Evolutionary conservation across 2,329 filamentous ascomycete species (phyloP).

Genomic region (Neophaeococcomyces aloes): DNA sequence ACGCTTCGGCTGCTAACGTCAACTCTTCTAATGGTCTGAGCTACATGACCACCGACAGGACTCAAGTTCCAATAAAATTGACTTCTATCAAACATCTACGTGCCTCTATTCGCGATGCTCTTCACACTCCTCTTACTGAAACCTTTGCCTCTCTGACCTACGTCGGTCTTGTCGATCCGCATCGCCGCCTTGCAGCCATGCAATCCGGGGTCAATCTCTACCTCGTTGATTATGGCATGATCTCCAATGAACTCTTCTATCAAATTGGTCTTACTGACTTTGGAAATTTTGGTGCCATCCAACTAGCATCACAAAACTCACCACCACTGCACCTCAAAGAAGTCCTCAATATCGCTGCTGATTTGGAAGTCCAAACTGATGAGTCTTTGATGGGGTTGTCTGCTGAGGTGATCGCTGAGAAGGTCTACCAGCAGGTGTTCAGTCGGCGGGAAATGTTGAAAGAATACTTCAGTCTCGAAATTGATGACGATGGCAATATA

Average conservation of each 20-base stretch:
- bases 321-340: slow-evolving; percentile 56
- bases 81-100: slow-evolving; percentile 80
- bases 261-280: slow-evolving; percentile 92
- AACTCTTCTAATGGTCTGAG: slow-evolving; percentile 43
- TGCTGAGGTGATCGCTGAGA: slow-evolving; percentile 50
- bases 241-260: slow-evolving; percentile 86
- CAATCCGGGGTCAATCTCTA: slow-evolving; percentile 88
- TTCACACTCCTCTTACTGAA: slow-evolving; percentile 78
- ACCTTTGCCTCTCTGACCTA: slow-evolving; percentile 83
- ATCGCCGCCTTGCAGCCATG: slow-evolving; percentile 76
- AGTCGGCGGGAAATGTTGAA: slow-evolving; percentile 72
- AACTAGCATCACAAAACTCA: slow-evolving; percentile 51
- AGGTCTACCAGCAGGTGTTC: slow-evolving; percentile 59
- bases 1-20: slow-evolving; percentile 27
- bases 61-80: slow-evolving; percentile 60
- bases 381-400: slow-evolving; percentile 28
- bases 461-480: slow-evolving; percentile 84
- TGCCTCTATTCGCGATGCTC: slow-evolving; percentile 64
- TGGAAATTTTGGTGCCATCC: slow-evolving; percentile 80
- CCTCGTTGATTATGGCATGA: slow-evolving; percentile 82
- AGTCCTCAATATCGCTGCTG: slow-evolving; percentile 61
- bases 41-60: slow-evolving; percentile 63
- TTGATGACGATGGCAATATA: slow-evolving; percentile 67
- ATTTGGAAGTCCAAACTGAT: slow-evolving; percentile 51
- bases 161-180: slow-evolving; percentile 82